Evolutionary conservation across 768 basidiomycete species (phyloP).

Genomic region (Ramaria sp.): DNA sequence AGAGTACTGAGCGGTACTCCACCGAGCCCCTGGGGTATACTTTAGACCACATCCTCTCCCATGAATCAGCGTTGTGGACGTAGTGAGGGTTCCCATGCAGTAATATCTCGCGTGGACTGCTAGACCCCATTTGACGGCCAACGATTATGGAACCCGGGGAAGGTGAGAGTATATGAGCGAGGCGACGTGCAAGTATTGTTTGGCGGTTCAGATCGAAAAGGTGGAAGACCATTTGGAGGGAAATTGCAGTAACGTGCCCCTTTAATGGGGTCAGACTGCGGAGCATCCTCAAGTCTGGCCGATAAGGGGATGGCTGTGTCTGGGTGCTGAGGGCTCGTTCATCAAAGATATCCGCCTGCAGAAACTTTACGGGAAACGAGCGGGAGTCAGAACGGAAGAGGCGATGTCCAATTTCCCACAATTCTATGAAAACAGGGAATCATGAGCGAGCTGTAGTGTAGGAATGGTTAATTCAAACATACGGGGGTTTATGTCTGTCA

Average conservation of each 20-base stretch:
- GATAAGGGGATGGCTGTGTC: slow-evolving; percentile 9
- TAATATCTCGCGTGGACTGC: background rate
- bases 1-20: background rate
- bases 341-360: slow-evolving; percentile 47
- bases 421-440: slow-evolving; percentile 8
- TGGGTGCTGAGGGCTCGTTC: slow-evolving; percentile 12
- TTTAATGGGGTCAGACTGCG: slow-evolving; percentile 34
- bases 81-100: background rate
- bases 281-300: slow-evolving; percentile 19
- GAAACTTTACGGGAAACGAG: slow-evolving; percentile 43
- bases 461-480: background rate
- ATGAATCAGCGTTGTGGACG: background rate
- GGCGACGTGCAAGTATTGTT: slow-evolving; percentile 15
- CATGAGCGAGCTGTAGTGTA: background rate
- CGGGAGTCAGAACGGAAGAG: slow-evolving; percentile 43
- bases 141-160: slow-evolving; percentile 21
- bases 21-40: slow-evolving; percentile 4
- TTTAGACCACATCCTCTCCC: slow-evolving; percentile 5
- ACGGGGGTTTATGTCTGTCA: slow-evolving; percentile 31
- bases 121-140: slow-evolving; percentile 17
- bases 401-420: slow-evolving; percentile 34
- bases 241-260: slow-evolving; percentile 37
- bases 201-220: slow-evolving; percentile 21
- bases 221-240: slow-evolving; percentile 39
- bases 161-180: slow-evolving; percentile 20